These are phyloP conservation scores for Cornus kousa DNA, from an alignment of 148 eudicot species.

Conservation along the genomic window DNA sequence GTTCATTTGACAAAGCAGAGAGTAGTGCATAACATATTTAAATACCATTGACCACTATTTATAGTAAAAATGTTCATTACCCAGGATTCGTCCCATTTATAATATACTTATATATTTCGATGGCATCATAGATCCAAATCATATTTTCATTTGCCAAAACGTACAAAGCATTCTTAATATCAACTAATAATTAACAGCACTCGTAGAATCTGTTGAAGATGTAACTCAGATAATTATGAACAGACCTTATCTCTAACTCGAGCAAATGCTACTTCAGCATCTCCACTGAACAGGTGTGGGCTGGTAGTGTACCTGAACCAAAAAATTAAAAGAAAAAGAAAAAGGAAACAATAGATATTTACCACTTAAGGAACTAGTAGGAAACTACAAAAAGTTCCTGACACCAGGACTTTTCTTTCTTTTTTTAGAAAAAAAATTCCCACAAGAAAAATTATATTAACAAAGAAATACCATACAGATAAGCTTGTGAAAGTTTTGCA, in stretches of 20 bases:
- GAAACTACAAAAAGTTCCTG: not conserved
- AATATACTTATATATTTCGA: not conserved
- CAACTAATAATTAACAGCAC: not conserved
- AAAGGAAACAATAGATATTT: not conserved
- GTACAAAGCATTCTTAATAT: not conserved
- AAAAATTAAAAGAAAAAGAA: conserved; percentile 13
- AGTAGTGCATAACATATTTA: no score
- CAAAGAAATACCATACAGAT: conserved; percentile 47
- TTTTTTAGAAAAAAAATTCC: no score
- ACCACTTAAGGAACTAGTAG: not conserved
- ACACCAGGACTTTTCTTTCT: not conserved
- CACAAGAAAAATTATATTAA: not conserved
- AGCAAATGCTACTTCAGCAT: conserved; percentile 73
- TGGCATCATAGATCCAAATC: not conserved
- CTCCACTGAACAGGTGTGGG: conserved; percentile 82
- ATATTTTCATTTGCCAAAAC: not conserved
- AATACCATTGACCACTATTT: no score
- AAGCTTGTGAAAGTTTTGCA: conserved; percentile 71
- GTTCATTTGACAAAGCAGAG: no score
- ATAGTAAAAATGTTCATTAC: no score
- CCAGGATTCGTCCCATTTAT: no score
- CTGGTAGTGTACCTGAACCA: conserved; percentile 88
- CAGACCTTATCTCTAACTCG: conserved; percentile 81
- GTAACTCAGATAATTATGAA: not conserved
- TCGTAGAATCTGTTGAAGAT: not conserved